A percentile compares a stretch with the other conserved stretches of the same genome.
Evolutionary conservation across 441 rosid species (phyloP).

Genomic region (Populus hybrid): DNA sequence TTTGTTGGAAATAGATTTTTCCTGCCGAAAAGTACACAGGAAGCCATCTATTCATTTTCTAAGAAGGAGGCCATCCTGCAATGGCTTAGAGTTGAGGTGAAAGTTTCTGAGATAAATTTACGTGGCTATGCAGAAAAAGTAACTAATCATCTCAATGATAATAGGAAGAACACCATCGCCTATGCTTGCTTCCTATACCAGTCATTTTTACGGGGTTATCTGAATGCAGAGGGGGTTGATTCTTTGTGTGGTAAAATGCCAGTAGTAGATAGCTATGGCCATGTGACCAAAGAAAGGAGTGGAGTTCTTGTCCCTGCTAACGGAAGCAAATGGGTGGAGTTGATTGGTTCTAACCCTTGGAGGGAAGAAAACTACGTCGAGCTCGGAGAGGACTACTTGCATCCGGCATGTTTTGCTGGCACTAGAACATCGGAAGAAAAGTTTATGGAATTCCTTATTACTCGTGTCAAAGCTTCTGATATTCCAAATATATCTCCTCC

Average conservation of each 20-base stretch:
- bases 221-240: conserved; percentile 25
- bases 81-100: conserved; percentile 36
- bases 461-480: conserved; percentile 37
- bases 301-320: conserved; percentile 64
- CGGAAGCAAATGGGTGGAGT: conserved; percentile 58
- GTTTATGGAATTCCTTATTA: conserved; percentile 40
- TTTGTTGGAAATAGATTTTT: conserved; percentile 28
- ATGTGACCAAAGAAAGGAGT: conserved; percentile 18
- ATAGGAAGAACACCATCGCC: conserved; percentile 33
- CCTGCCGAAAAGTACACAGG: conserved; percentile 33
- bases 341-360: conserved; percentile 57
- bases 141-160: conserved; percentile 16
- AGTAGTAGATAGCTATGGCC: conserved; percentile 50
- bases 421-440: conserved; percentile 21
- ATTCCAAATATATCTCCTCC: conserved; percentile 56
- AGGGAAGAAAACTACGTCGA: conserved; percentile 40
- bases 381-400: conserved; percentile 50
- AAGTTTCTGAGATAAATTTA: conserved; percentile 8
- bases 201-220: conserved; percentile 21
- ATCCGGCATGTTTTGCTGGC: conserved; percentile 33
- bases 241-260: conserved; percentile 43
- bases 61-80: conserved; percentile 19
- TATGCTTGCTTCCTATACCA: conserved; percentile 51
- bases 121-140: conserved; percentile 31
- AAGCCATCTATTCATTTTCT: conserved; percentile 22